Evolutionary conservation across 371 early-diverging fungal genomes (phyloP).

Genomic region (Mortierella sp.): DNA sequence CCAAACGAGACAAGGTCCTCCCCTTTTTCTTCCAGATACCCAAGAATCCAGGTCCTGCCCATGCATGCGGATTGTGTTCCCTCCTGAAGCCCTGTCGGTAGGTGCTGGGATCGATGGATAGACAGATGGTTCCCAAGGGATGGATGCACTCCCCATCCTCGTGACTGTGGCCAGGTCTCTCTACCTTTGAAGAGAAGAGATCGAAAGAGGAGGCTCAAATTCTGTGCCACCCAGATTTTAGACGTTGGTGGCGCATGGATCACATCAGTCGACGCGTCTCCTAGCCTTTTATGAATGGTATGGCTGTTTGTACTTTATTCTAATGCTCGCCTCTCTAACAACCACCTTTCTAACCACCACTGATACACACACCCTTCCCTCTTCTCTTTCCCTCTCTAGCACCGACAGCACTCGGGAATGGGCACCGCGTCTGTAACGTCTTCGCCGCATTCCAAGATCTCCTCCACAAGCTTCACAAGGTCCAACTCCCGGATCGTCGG

Average conservation of each 20-base stretch:
- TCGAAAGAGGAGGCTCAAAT: constrained; percentile 44
- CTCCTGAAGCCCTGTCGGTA: not conserved
- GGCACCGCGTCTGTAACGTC: constrained; percentile 23
- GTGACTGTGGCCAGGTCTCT: constrained; percentile 40
- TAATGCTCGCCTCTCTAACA: no score
- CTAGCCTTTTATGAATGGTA: no score
- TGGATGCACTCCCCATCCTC: constrained; percentile 14
- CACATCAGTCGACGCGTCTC: no score
- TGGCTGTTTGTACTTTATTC: no score
- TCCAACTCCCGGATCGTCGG: constrained; percentile 68
- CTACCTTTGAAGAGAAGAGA: constrained; percentile 51
- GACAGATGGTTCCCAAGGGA: constrained; percentile 7
- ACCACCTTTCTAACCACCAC: not conserved
- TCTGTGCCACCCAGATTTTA: not conserved
- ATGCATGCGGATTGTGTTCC: not conserved
- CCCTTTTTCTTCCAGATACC: no score
- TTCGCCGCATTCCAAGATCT: constrained; percentile 57
- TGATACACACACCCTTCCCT: not conserved
- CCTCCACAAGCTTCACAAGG: constrained; percentile 63
- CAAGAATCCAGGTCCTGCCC: no score
- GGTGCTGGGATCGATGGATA: constrained; percentile 30
- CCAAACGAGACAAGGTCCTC: no score
- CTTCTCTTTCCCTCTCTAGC: not conserved
- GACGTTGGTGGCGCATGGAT: not conserved
- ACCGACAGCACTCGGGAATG: constrained; percentile 34